Conservation (phyloP, 768 basidiomycete genomes). For the Clathrus columnatus region DNA sequence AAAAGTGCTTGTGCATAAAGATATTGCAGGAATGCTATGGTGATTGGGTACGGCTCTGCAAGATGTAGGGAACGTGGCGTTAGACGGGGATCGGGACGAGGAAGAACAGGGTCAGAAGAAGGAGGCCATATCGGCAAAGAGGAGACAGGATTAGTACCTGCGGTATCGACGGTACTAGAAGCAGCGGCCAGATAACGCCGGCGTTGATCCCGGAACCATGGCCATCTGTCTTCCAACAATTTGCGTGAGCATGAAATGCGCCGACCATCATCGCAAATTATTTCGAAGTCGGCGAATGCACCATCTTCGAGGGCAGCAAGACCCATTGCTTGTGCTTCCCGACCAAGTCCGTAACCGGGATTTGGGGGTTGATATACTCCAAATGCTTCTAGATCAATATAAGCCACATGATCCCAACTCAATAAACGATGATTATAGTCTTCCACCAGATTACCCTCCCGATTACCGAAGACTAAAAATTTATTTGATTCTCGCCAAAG, state of each 20-base stretch:
- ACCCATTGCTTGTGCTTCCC: slow-evolving; percentile 76
- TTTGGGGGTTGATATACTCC: slow-evolving; percentile 89
- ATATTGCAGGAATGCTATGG: slow-evolving; percentile 86
- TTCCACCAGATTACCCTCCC: slow-evolving; percentile 77
- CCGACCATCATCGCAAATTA: slow-evolving; percentile 86
- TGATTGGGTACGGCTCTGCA: slow-evolving; percentile 85
- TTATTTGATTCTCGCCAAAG: slow-evolving; percentile 74
- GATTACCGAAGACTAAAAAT: slow-evolving; percentile 88
- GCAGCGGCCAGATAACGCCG: slow-evolving; percentile 51
- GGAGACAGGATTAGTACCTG: slow-evolving; percentile 27
- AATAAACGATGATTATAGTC: slow-evolving; percentile 88
- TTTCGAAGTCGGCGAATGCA: slow-evolving; percentile 81
- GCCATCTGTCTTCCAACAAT: slow-evolving; percentile 86
- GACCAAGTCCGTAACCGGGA: slow-evolving; percentile 41
- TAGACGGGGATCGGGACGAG: slow-evolving; percentile 66
- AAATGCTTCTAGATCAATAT: slow-evolving; percentile 87
- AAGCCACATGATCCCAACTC: slow-evolving; percentile 87
- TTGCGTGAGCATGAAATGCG: slow-evolving; percentile 74
- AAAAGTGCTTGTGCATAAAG: slow-evolving; percentile 81
- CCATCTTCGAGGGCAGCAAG: slow-evolving; percentile 76
- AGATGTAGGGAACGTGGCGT: slow-evolving; percentile 72
- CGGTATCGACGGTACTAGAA: slow-evolving; percentile 39
- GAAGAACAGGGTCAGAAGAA: slow-evolving; percentile 10
- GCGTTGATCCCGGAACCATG: slow-evolving; percentile 83
- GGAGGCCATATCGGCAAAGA: slow-evolving; percentile 20